Evolutionary conservation across 2,329 filamentous ascomycete species (phyloP).

Genomic region (Falciphora oryzae): DNA sequence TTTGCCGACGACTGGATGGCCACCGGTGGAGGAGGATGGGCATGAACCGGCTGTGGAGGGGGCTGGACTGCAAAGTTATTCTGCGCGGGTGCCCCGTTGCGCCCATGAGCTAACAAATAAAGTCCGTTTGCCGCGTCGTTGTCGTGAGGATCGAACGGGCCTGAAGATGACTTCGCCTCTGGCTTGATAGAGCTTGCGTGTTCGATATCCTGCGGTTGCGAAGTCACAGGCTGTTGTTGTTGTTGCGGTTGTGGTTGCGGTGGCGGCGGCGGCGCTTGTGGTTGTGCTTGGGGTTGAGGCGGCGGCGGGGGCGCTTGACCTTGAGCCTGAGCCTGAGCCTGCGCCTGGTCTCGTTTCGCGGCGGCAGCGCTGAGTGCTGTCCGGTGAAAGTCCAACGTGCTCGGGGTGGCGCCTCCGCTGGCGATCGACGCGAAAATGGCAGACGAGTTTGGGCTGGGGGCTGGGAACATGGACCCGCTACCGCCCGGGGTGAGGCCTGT

Average conservation of each 20-base stretch:
- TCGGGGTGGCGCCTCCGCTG: slow-evolving; percentile 78
- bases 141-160: slow-evolving; percentile 80
- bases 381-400: slow-evolving; percentile 89
- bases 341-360: slow-evolving; percentile 49
- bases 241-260: slow-evolving; percentile 27
- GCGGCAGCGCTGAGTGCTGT: slow-evolving; percentile 80
- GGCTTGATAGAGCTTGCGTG: slow-evolving; percentile 40
- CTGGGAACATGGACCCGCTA: slow-evolving; percentile 95
- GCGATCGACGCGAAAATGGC: slow-evolving; percentile 74
- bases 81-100: slow-evolving; percentile 47
- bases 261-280: slow-evolving; percentile 20
- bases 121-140: slow-evolving; percentile 94
- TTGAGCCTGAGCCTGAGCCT: slow-evolving; percentile 34
- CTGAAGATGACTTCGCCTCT: slow-evolving; percentile 46
- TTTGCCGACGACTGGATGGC: slow-evolving; percentile 29
- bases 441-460: slow-evolving; percentile 80
- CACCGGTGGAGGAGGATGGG: slow-evolving; percentile 35
- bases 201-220: slow-evolving; percentile 47
- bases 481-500: slow-evolving; percentile 91
- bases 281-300: slow-evolving; percentile 27
- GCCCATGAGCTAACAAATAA: slow-evolving; percentile 76
- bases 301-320: slow-evolving; percentile 25
- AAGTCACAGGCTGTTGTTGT: slow-evolving; percentile 29
- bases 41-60: slow-evolving; percentile 40
- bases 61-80: slow-evolving; percentile 40